Conservation (phyloP, 768 basidiomycete species). For the Gloeostereum incarnatum region DNA sequence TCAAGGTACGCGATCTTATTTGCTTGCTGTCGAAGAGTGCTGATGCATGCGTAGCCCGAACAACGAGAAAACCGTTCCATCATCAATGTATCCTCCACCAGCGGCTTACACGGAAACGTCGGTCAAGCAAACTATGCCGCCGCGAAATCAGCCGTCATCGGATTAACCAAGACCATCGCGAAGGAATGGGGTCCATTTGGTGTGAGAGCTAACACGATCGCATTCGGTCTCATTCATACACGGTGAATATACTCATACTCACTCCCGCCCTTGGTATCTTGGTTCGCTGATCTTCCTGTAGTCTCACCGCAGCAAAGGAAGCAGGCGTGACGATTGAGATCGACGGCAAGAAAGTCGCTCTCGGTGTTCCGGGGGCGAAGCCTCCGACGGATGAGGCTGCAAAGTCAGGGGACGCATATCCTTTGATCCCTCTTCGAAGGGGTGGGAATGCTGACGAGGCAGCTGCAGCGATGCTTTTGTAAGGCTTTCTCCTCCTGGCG, state of each 20-base stretch:
- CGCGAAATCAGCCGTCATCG: slow-evolving; percentile 70
- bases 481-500: slow-evolving; percentile 14
- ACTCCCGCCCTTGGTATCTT: background rate
- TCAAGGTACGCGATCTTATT: slow-evolving; percentile 37
- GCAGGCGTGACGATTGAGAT: slow-evolving; percentile 68
- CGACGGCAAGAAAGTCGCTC: slow-evolving; percentile 73
- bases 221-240: slow-evolving; percentile 72
- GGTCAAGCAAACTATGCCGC: slow-evolving; percentile 81
- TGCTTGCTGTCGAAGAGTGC: background rate
- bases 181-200: slow-evolving; percentile 85
- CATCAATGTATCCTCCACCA: slow-evolving; percentile 73
- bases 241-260: slow-evolving; percentile 30
- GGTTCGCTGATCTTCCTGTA: slow-evolving; percentile 14
- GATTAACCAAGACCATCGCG: slow-evolving; percentile 77
- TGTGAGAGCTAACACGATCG: slow-evolving; percentile 76
- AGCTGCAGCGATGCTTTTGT: slow-evolving; percentile 70
- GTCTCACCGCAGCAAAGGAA: slow-evolving; percentile 75
- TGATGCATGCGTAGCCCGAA: slow-evolving; percentile 28
- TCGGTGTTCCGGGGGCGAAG: slow-evolving; percentile 63
- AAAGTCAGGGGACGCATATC: slow-evolving; percentile 23
- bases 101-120: slow-evolving; percentile 82
- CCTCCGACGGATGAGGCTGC: slow-evolving; percentile 21
- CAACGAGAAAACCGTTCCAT: slow-evolving; percentile 63
- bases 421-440: slow-evolving; percentile 53
- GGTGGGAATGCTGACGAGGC: slow-evolving; percentile 70